Conservation (phyloP, 371 early-diverging fungal genomes). For the Haplosporangium sp. region DNA sequence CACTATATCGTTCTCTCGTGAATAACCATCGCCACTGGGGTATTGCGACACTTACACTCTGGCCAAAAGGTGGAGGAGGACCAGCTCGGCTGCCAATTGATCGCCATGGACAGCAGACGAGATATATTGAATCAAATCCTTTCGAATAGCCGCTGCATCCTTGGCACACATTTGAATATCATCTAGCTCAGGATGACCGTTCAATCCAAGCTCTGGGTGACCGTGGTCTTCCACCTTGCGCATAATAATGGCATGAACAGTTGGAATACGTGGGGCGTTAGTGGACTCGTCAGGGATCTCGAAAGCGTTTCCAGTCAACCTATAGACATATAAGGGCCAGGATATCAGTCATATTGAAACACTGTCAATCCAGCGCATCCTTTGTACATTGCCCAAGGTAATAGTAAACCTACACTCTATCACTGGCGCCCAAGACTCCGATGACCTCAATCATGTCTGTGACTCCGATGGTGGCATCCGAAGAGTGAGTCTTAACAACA, state of each 20-base stretch:
- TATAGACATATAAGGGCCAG: not conserved
- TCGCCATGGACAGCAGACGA: slow-evolving; percentile 64
- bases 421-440: slow-evolving; percentile 59
- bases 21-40: no score
- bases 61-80: slow-evolving; percentile 68
- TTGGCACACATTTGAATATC: slow-evolving; percentile 21
- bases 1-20: not conserved
- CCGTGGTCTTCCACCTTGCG: slow-evolving; percentile 49
- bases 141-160: slow-evolving; percentile 57
- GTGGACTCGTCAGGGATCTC: slow-evolving; percentile 31
- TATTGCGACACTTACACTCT: slow-evolving; percentile 59
- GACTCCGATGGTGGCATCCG: slow-evolving; percentile 59
- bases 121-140: slow-evolving; percentile 63
- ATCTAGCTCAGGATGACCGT: slow-evolving; percentile 14
- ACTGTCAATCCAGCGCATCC: no score
- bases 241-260: slow-evolving; percentile 42
- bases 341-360: not conserved
- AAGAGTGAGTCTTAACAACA: slow-evolving; percentile 59
- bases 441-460: slow-evolving; percentile 70
- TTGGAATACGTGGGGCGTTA: slow-evolving; percentile 27
- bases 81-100: slow-evolving; percentile 66
- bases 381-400: no score
- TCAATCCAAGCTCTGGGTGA: slow-evolving; percentile 37
- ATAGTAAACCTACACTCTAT: slow-evolving; percentile 31
- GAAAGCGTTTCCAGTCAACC: slow-evolving; percentile 32